Evolutionary conservation across 2,329 filamentous ascomycete genomes (phyloP).

Genomic region (Bipolaris oryzae): DNA sequence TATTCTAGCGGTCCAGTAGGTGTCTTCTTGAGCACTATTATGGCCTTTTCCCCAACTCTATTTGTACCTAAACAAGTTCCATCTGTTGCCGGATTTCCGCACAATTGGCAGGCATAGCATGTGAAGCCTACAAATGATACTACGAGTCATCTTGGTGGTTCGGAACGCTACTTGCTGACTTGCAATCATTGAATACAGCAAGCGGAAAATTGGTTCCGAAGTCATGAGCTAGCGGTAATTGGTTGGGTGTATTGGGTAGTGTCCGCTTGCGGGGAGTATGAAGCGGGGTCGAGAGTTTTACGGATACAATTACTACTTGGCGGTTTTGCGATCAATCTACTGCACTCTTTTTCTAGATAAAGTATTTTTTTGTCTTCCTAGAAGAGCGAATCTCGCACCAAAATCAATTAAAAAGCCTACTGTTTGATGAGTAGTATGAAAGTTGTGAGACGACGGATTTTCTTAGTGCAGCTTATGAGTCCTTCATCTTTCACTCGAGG

Average conservation of each 20-base stretch:
- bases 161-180: constrained; percentile 1
- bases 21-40: not conserved
- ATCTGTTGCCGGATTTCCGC: too few relatives aligned
- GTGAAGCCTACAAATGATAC: too few relatives aligned
- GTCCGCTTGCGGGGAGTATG: not conserved
- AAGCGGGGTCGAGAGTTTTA: not conserved
- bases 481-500: not conserved
- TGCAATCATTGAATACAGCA: not conserved
- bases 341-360: too few relatives aligned
- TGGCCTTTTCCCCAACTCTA: not conserved
- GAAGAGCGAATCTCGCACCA: not conserved
- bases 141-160: constrained; percentile 3
- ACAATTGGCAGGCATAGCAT: too few relatives aligned
- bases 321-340: not conserved
- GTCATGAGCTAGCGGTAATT: not conserved
- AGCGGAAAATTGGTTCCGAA: constrained; percentile 1
- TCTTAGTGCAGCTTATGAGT: not conserved
- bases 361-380: too few relatives aligned
- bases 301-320: too few relatives aligned
- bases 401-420: too few relatives aligned
- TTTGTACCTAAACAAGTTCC: not conserved
- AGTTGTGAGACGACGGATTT: not conserved
- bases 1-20: not conserved
- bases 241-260: not conserved
- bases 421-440: too few relatives aligned